These are phyloP conservation scores for Deuterostichococcus epilithicus DNA, from an alignment of 139 green algal genomes.

Conservation along the genomic window DNA sequence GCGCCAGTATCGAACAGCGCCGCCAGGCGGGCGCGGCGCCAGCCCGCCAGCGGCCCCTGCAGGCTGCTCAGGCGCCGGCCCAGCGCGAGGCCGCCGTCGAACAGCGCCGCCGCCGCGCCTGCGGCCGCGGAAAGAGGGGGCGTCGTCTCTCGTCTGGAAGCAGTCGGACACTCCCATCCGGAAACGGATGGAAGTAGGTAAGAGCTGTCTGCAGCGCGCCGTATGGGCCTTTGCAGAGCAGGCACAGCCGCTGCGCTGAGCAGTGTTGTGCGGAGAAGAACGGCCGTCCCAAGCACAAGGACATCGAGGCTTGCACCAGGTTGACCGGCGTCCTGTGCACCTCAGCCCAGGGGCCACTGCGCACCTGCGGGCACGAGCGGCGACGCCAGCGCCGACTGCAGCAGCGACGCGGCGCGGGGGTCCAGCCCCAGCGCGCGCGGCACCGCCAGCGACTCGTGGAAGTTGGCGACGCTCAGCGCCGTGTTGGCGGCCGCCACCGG, in stretches of 20 bases:
- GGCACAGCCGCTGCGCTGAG: too few relatives aligned
- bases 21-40: slow-evolving; percentile 32
- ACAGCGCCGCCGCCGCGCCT: slow-evolving; percentile 8
- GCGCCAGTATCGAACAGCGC: slow-evolving; percentile 58
- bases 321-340: too few relatives aligned
- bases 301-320: too few relatives aligned
- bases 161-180: too few relatives aligned
- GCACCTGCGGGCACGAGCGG: slow-evolving; percentile 18
- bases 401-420: slow-evolving; percentile 51
- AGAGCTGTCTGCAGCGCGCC: too few relatives aligned
- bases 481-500: slow-evolving; percentile 77
- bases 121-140: too few relatives aligned
- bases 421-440: slow-evolving; percentile 78
- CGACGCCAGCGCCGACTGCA: slow-evolving; percentile 38
- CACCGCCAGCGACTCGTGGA: slow-evolving; percentile 73
- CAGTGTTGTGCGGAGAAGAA: too few relatives aligned
- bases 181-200: too few relatives aligned
- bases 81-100: slow-evolving; percentile 37
- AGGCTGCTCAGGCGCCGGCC: slow-evolving; percentile 31
- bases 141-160: too few relatives aligned
- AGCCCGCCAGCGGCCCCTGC: slow-evolving; percentile 17
- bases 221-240: too few relatives aligned
- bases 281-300: too few relatives aligned
- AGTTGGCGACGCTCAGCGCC: slow-evolving; percentile 86
- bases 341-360: too few relatives aligned